Conservation (phyloP, 805 yeast genomes). For the Torulaspora gathmanii region DNA sequence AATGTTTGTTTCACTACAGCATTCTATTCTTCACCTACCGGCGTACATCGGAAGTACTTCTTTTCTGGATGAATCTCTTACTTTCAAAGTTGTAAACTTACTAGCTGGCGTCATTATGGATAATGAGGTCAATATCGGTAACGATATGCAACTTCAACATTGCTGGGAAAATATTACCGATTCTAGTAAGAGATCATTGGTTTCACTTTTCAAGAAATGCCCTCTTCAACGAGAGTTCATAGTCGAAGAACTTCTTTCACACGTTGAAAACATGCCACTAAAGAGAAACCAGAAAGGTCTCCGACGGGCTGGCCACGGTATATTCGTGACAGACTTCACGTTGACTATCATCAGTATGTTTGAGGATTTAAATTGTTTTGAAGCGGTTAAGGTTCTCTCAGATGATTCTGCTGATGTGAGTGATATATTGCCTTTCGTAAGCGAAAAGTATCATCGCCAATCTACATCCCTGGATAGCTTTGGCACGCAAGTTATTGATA, state of each 20-base stretch:
- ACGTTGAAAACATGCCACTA: constrained; percentile 46
- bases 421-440: background rate
- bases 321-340: constrained; percentile 30
- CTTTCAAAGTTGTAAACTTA: constrained; percentile 58
- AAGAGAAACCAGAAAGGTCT: constrained; percentile 37
- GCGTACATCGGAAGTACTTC: constrained; percentile 22
- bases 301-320: constrained; percentile 15
- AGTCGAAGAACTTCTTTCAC: constrained; percentile 53
- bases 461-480: constrained; percentile 6
- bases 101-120: constrained; percentile 27
- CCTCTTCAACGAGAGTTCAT: constrained; percentile 56
- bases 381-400: constrained; percentile 3
- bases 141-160: constrained; percentile 14
- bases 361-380: constrained; percentile 22
- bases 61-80: constrained; percentile 44
- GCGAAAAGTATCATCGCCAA: constrained; percentile 1
- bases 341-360: constrained; percentile 26
- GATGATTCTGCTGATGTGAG: background rate
- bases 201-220: constrained; percentile 39
- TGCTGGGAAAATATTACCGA: constrained; percentile 24
- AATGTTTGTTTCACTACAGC: constrained; percentile 17
- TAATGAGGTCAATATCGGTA: constrained; percentile 12
- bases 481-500: constrained; percentile 27
- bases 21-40: constrained; percentile 23
- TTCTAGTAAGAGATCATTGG: constrained; percentile 27